These are phyloP conservation scores for Neurospora sp. DNA, from an alignment of 495 filamentous ascomycete genomes.

Conservation along the genomic window DNA sequence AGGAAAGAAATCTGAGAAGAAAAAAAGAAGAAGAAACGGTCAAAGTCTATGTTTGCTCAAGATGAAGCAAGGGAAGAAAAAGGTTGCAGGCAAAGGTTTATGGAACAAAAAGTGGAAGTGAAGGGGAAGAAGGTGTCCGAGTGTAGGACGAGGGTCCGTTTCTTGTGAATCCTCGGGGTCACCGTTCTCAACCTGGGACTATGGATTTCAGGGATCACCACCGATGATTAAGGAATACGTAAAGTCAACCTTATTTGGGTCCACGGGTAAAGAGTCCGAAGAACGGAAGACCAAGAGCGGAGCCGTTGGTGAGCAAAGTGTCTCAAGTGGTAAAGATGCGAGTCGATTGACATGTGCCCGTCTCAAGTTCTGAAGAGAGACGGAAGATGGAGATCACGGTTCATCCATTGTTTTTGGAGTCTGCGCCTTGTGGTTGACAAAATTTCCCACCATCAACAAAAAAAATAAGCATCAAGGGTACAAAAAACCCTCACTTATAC, in stretches of 20 bases:
- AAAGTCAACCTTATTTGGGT: background rate
- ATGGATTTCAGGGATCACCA: background rate
- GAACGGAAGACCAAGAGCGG: background rate
- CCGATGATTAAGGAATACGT: background rate
- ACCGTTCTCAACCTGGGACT: background rate
- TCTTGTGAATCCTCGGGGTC: background rate
- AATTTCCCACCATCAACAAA: background rate
- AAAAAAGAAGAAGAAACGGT: background rate
- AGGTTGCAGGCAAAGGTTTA: background rate
- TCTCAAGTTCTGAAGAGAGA: background rate
- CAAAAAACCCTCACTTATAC: background rate
- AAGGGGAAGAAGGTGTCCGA: background rate
- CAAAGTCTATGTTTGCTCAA: background rate
- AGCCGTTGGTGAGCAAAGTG: background rate
- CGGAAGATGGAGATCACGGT: background rate
- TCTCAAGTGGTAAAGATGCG: background rate
- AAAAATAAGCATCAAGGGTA: background rate
- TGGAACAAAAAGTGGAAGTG: background rate
- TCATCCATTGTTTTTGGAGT: background rate
- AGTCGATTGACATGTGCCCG: background rate
- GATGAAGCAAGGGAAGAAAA: background rate
- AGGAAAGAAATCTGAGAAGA: background rate
- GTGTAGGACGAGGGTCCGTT: background rate
- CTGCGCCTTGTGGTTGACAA: background rate
- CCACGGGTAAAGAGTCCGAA: background rate